phyloP scores from a whole-genome alignment of 495 filamentous ascomycete species.

The Aspergillus biplanus region DNA sequence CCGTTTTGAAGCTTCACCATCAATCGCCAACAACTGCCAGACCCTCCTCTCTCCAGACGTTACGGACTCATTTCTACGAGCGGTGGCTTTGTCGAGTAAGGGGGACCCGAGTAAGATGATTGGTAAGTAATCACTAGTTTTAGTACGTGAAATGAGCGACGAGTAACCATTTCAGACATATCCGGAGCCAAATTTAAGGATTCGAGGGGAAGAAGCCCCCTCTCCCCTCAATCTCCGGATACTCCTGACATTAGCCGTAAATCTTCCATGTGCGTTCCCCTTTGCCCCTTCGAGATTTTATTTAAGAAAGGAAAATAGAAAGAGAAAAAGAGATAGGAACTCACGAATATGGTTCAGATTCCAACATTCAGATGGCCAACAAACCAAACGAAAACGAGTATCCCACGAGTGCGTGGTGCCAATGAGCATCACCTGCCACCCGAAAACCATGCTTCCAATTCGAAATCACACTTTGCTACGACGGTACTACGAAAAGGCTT shows the following conservation, averaged over 20 bases:
- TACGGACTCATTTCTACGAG: slow-evolving; percentile 39
- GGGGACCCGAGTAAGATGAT: slow-evolving; percentile 16
- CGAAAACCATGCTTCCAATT: slow-evolving; percentile 51
- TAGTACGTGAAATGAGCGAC: neutral
- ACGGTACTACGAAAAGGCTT: slow-evolving; percentile 63
- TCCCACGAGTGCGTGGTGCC: slow-evolving; percentile 34
- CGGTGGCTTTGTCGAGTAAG: slow-evolving; percentile 37
- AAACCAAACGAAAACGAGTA: slow-evolving; percentile 28
- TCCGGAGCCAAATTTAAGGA: slow-evolving; percentile 10
- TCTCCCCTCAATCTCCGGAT: slow-evolving; percentile 23
- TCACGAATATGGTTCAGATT: slow-evolving; percentile 11
- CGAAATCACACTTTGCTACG: slow-evolving; percentile 56
- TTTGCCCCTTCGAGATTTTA: neutral
- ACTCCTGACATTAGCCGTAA: slow-evolving; percentile 13
- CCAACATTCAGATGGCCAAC: slow-evolving; percentile 13
- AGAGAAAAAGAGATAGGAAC: neutral
- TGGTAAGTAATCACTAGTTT: slow-evolving; percentile 8
- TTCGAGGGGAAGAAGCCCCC: slow-evolving; percentile 19
- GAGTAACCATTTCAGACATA: slow-evolving; percentile 2
- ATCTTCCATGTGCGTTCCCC: slow-evolving; percentile 20
- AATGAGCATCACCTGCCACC: slow-evolving; percentile 34
- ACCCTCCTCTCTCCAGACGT: slow-evolving; percentile 40
- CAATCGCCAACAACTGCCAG: slow-evolving; percentile 38
- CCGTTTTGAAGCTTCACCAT: slow-evolving; percentile 40
- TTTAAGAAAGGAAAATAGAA: neutral